Evolutionary conservation across 2,329 filamentous ascomycete species (phyloP).

Genomic region (Aspergillus brasiliensis): DNA sequence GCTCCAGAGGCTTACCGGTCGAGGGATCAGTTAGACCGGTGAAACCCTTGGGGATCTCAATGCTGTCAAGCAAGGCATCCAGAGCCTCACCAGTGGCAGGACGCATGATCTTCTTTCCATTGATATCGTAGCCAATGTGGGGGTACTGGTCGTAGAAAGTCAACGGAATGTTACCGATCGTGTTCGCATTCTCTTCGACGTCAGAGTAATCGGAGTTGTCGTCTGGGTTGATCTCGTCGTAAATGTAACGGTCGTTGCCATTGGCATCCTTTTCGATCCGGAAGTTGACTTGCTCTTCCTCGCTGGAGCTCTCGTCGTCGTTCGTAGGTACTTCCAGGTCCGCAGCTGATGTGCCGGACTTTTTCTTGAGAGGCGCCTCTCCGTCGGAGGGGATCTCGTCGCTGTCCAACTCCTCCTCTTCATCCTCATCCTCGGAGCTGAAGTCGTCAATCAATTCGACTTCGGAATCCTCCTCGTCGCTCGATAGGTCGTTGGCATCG

Average conservation of each 20-base stretch:
- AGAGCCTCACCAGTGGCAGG: slow-evolving; percentile 91
- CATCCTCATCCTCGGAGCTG: slow-evolving; percentile 51
- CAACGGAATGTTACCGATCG: slow-evolving; percentile 91
- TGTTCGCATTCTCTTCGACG: slow-evolving; percentile 76
- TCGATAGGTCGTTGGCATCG: slow-evolving; percentile 42
- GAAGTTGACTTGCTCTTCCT: slow-evolving; percentile 55
- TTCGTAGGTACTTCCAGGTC: slow-evolving; percentile 15
- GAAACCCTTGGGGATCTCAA: slow-evolving; percentile 96
- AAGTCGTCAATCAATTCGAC: slow-evolving; percentile 61
- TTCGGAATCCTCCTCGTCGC: slow-evolving; percentile 45
- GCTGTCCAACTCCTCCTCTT: slow-evolving; percentile 52
- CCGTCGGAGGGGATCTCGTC: slow-evolving; percentile 54
- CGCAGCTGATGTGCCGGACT: slow-evolving; percentile 28
- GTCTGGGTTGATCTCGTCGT: slow-evolving; percentile 88
- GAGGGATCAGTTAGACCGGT: slow-evolving; percentile 91
- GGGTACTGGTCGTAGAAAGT: slow-evolving; percentile 97
- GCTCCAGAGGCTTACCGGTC: slow-evolving; percentile 87
- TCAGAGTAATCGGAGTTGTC: slow-evolving; percentile 97
- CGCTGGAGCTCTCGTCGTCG: slow-evolving; percentile 24
- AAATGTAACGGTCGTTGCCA: slow-evolving; percentile 86
- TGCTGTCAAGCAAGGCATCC: slow-evolving; percentile 91
- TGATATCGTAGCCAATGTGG: slow-evolving; percentile 98
- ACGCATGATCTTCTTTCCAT: slow-evolving; percentile 96
- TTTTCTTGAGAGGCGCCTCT: slow-evolving; percentile 45
- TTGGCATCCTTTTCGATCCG: slow-evolving; percentile 78